Conservation (phyloP, 768 basidiomycete genomes). For the Auricularia auricula-judae region DNA sequence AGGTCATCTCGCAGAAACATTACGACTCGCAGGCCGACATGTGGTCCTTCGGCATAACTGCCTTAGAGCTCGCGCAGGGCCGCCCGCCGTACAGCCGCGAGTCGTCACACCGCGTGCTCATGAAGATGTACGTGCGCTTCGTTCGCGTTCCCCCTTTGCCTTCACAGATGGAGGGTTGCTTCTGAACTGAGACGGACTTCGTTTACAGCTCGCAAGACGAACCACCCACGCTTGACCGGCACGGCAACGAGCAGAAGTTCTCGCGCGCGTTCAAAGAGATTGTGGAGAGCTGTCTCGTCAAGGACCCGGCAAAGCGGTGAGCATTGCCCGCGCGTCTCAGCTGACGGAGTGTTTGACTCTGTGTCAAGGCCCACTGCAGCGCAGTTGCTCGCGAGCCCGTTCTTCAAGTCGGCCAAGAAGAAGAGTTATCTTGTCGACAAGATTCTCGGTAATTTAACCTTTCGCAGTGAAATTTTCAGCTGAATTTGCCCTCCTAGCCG, state of each 20-base stretch:
- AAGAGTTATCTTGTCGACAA: constrained; percentile 66
- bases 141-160: not conserved
- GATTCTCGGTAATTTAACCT: too few relatives aligned
- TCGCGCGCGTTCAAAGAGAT: constrained; percentile 76
- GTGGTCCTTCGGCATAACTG: constrained; percentile 96
- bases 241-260: constrained; percentile 62
- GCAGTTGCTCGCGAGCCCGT: constrained; percentile 63
- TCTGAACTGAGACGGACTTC: not conserved
- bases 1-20: constrained; percentile 72
- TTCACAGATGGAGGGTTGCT: constrained; percentile 2
- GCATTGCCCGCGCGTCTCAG: constrained; percentile 2
- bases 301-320: constrained; percentile 72
- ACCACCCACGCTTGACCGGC: constrained; percentile 66
- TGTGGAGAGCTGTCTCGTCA: constrained; percentile 69
- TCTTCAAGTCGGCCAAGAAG: constrained; percentile 74
- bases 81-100: constrained; percentile 77
- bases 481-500: constrained; percentile 20
- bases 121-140: constrained; percentile 45
- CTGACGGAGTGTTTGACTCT: not conserved
- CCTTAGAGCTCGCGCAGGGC: constrained; percentile 79
- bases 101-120: constrained; percentile 58
- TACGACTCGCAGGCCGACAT: constrained; percentile 88
- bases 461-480: too few relatives aligned
- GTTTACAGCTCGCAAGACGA: constrained; percentile 54
- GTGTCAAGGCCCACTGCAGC: constrained; percentile 57